phyloP scores from a whole-genome alignment of 805 yeast genomes.

The Saturnispora zaruensis region DNA sequence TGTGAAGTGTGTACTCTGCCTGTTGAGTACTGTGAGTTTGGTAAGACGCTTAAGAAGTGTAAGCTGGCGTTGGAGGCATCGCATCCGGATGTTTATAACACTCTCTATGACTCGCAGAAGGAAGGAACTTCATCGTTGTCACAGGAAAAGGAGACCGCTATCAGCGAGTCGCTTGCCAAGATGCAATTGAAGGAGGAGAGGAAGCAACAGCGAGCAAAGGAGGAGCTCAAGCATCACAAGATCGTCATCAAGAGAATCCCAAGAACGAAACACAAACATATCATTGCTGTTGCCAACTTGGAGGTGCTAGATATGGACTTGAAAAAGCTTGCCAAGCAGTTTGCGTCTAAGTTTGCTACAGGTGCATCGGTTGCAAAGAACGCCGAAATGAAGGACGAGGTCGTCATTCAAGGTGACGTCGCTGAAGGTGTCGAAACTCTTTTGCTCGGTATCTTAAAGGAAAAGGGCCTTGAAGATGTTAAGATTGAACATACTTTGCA shows the following conservation, averaged over 20 bases:
- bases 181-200: constrained; percentile 81
- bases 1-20: constrained; percentile 79
- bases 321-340: constrained; percentile 85
- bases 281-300: constrained; percentile 77
- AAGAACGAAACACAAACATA: constrained; percentile 81
- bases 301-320: constrained; percentile 76
- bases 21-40: constrained; percentile 91
- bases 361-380: constrained; percentile 89
- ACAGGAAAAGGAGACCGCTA: constrained; percentile 71
- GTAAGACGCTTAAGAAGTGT: constrained; percentile 72
- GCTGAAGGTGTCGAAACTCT: constrained; percentile 83
- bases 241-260: constrained; percentile 80
- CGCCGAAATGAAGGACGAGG: constrained; percentile 86
- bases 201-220: constrained; percentile 75
- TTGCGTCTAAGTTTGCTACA: constrained; percentile 91
- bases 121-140: constrained; percentile 51
- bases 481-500: constrained; percentile 87
- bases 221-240: constrained; percentile 69
- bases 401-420: constrained; percentile 90
- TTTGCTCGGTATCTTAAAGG: constrained; percentile 59
- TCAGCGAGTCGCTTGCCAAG: constrained; percentile 74
- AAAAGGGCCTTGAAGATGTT: constrained; percentile 74
- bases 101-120: constrained; percentile 53
- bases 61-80: constrained; percentile 67
- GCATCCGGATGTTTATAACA: constrained; percentile 46